Percentiles rank a stretch among this genome's conserved stretches.
Conservation (phyloP, 176 grass and related monocot genomes). For the Paspalum vaginatum region DNA sequence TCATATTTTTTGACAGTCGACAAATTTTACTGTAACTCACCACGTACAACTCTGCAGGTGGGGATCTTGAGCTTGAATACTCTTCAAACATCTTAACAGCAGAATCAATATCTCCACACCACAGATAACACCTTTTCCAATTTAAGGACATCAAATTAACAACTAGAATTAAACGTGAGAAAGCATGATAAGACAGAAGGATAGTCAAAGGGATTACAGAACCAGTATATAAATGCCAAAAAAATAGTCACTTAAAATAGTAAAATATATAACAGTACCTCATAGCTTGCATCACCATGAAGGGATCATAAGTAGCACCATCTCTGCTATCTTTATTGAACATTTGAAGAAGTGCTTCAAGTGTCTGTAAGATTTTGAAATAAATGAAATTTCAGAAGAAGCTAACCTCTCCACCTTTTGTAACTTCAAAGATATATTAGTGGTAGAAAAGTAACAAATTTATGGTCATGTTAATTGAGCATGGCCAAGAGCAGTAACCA, state of each 20-base stretch:
- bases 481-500: slow-evolving; percentile 23
- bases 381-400: slow-evolving; percentile 30
- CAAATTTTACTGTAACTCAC: slow-evolving; percentile 56
- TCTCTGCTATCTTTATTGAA: slow-evolving; percentile 69
- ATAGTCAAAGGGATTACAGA: background rate
- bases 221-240: slow-evolving; percentile 4
- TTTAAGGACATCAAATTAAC: slow-evolving; percentile 41
- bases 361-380: slow-evolving; percentile 57
- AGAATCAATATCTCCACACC: slow-evolving; percentile 87
- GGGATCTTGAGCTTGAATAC: slow-evolving; percentile 61
- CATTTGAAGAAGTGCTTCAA: slow-evolving; percentile 94
- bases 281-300: slow-evolving; percentile 83
- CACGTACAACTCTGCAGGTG: slow-evolving; percentile 70
- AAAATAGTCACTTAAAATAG: slow-evolving; percentile 21
- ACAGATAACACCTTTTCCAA: slow-evolving; percentile 80
- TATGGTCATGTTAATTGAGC: slow-evolving; percentile 2
- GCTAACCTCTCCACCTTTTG: slow-evolving; percentile 6
- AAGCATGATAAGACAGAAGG: slow-evolving; percentile 21
- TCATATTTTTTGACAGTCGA: background rate
- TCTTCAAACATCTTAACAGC: slow-evolving; percentile 98
- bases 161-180: slow-evolving; percentile 34
- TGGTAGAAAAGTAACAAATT: slow-evolving; percentile 9
- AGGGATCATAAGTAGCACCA: slow-evolving; percentile 71
- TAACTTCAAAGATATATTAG: slow-evolving; percentile 14
- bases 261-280: slow-evolving; percentile 52